phyloP scores from a whole-genome alignment of 768 basidiomycete genomes.

The Tricholoma sp. region DNA sequence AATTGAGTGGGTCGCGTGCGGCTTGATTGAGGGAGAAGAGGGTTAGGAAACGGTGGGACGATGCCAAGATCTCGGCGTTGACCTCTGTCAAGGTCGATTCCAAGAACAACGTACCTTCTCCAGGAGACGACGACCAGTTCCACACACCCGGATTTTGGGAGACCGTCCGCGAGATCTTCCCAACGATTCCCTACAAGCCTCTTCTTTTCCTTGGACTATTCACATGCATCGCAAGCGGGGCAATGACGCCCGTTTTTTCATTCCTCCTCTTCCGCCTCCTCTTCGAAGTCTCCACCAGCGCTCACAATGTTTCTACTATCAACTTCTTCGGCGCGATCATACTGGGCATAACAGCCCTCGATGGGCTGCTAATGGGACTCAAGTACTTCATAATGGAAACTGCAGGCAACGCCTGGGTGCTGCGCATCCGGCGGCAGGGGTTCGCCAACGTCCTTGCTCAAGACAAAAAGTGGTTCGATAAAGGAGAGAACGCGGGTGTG shows the following conservation, averaged over 20 bases:
- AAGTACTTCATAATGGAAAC: conserved; percentile 83
- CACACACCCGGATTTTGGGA: too few species aligned
- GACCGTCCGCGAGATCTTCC: too few species aligned
- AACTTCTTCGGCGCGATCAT: conserved; percentile 70
- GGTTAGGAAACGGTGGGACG: neutral
- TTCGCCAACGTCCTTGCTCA: conserved; percentile 63
- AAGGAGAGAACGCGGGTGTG: conserved; percentile 49
- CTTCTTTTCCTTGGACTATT: conserved; percentile 69
- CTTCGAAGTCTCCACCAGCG: conserved; percentile 69
- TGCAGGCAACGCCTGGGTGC: conserved; percentile 66
- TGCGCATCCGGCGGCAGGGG: too few species aligned
- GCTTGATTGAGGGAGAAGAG: neutral
- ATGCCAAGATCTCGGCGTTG: too few species aligned
- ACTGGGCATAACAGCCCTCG: conserved; percentile 66
- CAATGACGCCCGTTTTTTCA: conserved; percentile 90
- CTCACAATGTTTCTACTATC: conserved; percentile 53
- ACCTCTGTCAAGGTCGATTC: too few species aligned
- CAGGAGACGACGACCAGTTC: too few species aligned
- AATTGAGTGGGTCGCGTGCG: neutral
- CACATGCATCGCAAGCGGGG: conserved; percentile 67
- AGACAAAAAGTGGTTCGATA: conserved; percentile 87
- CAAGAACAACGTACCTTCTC: too few species aligned
- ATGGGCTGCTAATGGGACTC: conserved; percentile 69
- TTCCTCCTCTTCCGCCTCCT: too few species aligned
- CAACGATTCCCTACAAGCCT: too few species aligned